These are phyloP conservation scores for Penicillium argentinense DNA, from an alignment of 495 filamentous ascomycete species.

Conservation along the genomic window DNA sequence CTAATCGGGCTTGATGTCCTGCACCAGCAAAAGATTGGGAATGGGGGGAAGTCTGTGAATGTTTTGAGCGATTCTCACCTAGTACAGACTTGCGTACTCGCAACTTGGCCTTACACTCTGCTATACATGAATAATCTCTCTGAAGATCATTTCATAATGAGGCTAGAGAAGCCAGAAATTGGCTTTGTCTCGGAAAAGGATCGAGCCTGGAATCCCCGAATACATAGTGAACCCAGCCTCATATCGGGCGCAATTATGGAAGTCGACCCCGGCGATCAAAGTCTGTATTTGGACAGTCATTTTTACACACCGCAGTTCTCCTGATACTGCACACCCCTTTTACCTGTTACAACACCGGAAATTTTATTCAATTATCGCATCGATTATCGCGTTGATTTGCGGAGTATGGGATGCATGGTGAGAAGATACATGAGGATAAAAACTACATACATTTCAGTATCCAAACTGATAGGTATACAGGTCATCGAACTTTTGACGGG, in stretches of 20 bases:
- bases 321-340: slow-evolving; percentile 34
- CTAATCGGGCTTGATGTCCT: slow-evolving; percentile 39
- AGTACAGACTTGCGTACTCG: slow-evolving; percentile 45
- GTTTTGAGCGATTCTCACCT: slow-evolving; percentile 15
- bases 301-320: slow-evolving; percentile 24
- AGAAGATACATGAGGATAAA: slow-evolving; percentile 10
- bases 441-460: background rate
- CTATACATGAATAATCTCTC: slow-evolving; percentile 19
- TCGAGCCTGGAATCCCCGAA: slow-evolving; percentile 31
- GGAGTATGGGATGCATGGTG: slow-evolving; percentile 44
- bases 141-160: slow-evolving; percentile 30
- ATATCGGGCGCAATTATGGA: slow-evolving; percentile 20
- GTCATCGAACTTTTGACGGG: slow-evolving; percentile 40
- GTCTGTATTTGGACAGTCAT: slow-evolving; percentile 49
- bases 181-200: slow-evolving; percentile 28
- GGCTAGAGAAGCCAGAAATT: slow-evolving; percentile 37
- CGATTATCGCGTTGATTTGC: slow-evolving; percentile 46
- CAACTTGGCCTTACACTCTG: slow-evolving; percentile 46
- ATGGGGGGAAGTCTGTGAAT: slow-evolving; percentile 35
- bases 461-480: slow-evolving; percentile 27
- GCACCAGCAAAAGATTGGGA: slow-evolving; percentile 41
- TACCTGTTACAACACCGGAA: slow-evolving; percentile 39
- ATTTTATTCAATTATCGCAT: slow-evolving; percentile 38
- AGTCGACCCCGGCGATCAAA: slow-evolving; percentile 20
- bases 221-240: slow-evolving; percentile 35